These are phyloP conservation scores for Xerocomellus intermedius DNA, from an alignment of 768 basidiomycete species.

Conservation along the genomic window DNA sequence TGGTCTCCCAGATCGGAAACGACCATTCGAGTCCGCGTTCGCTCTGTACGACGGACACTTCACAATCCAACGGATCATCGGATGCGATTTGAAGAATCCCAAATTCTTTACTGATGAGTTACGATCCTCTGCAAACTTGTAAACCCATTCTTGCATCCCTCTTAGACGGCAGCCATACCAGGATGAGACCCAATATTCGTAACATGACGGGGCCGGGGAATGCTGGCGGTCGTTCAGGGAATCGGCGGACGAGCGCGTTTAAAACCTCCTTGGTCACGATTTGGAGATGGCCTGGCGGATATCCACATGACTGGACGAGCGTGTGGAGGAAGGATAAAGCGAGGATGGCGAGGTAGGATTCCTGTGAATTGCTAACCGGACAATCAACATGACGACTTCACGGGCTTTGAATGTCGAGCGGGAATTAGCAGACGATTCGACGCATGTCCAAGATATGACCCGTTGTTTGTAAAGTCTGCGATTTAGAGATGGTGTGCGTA, in stretches of 20 bases:
- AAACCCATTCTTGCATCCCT: too few relatives aligned
- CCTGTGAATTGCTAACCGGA: constrained; percentile 84
- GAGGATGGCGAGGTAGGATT: constrained; percentile 87
- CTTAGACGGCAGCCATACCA: too few relatives aligned
- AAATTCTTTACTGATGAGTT: too few relatives aligned
- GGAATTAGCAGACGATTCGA: not conserved
- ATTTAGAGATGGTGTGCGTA: constrained; percentile 91
- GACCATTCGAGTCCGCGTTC: too few relatives aligned
- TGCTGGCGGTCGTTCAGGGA: constrained; percentile 95
- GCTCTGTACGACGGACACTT: not conserved
- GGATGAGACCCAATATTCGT: constrained; percentile 85
- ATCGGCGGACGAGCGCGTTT: constrained; percentile 96
- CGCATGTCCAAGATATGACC: too few relatives aligned
- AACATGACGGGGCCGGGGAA: constrained; percentile 95
- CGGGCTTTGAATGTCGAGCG: constrained; percentile 54
- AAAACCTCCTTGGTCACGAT: constrained; percentile 97
- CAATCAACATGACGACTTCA: constrained; percentile 85
- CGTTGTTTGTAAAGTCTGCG: constrained; percentile 92
- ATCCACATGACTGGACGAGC: constrained; percentile 93
- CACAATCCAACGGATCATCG: not conserved
- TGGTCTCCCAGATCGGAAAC: too few relatives aligned
- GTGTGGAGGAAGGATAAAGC: constrained; percentile 86
- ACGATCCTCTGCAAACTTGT: not conserved
- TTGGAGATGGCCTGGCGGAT: constrained; percentile 95
- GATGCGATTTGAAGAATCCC: not conserved